phyloP scores from a whole-genome alignment of 345 rosid species.

The Aegle marmelos region DNA sequence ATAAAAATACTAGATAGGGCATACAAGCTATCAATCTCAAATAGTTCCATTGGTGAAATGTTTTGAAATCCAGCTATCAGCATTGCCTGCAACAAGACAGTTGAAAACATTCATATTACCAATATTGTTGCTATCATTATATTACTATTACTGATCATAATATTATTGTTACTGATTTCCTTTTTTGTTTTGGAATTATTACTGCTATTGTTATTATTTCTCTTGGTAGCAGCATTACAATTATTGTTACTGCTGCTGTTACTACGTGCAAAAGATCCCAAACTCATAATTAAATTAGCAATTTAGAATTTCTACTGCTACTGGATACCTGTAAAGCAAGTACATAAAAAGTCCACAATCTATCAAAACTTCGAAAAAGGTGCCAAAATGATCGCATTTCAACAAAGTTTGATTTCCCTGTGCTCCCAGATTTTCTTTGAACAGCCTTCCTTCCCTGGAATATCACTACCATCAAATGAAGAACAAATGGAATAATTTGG shows the following conservation, averaged over 20 bases:
- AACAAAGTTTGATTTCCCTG: constrained; percentile 90
- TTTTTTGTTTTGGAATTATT: too few relatives aligned
- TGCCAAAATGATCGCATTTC: constrained; percentile 97
- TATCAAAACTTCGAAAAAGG: constrained; percentile 89
- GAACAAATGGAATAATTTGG: constrained; percentile 13
- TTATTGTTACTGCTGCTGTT: not conserved
- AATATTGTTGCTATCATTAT: too few relatives aligned
- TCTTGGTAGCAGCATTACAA: too few relatives aligned
- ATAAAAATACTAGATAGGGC: constrained; percentile 81
- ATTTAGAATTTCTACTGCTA: not conserved
- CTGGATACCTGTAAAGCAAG: constrained; percentile 79
- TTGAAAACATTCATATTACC: not conserved
- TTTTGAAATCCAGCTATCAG: constrained; percentile 76
- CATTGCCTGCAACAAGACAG: constrained; percentile 61
- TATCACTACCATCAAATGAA: constrained; percentile 13
- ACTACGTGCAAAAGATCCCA: not conserved
- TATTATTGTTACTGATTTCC: too few relatives aligned
- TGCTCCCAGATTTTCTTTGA: constrained; percentile 47
- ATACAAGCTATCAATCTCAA: constrained; percentile 64
- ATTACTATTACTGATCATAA: too few relatives aligned
- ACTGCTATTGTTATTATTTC: not conserved
- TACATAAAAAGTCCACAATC: constrained; percentile 89
- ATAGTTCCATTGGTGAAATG: constrained; percentile 49
- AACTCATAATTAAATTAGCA: constrained; percentile 1
- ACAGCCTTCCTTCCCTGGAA: constrained; percentile 63